Conservation (phyloP, 225 moss, liverwort and hornwort species). For the Antitrichia curtipendula region DNA sequence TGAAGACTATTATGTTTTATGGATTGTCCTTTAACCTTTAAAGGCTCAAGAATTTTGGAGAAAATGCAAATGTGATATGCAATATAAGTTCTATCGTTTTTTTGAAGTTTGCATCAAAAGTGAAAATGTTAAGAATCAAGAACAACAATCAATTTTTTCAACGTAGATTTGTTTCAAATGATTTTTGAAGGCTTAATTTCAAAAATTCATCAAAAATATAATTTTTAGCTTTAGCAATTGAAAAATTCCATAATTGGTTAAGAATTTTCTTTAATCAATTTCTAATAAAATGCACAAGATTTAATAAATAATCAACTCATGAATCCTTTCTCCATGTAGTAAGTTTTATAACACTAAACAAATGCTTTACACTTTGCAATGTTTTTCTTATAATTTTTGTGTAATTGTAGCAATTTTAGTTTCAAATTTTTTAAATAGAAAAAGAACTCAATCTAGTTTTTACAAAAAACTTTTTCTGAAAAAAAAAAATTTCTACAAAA, state of each 20-base stretch:
- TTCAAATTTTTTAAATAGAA: no score
- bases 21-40: neutral
- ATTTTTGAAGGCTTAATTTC: neutral
- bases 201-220: neutral
- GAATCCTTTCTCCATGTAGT: fast-evolving
- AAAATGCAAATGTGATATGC: neutral
- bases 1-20: neutral
- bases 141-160: neutral
- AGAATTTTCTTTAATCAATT: neutral
- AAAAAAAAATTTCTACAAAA: fast-evolving
- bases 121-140: neutral
- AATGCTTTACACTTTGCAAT: neutral
- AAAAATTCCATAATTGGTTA: fast-evolving
- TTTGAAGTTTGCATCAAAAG: neutral
- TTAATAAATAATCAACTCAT: neutral
- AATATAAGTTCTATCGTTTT: neutral
- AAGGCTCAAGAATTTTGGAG: fast-evolving
- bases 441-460: no score
- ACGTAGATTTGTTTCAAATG: no score
- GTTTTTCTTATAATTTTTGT: neutral
- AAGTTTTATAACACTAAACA: no score
- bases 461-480: no score
- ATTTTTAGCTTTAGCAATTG: neutral
- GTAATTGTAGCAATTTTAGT: fast-evolving
- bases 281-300: neutral